These are phyloP conservation scores for Colletotrichum costaricense DNA, from an alignment of 2,329 filamentous ascomycete genomes.

Conservation along the genomic window DNA sequence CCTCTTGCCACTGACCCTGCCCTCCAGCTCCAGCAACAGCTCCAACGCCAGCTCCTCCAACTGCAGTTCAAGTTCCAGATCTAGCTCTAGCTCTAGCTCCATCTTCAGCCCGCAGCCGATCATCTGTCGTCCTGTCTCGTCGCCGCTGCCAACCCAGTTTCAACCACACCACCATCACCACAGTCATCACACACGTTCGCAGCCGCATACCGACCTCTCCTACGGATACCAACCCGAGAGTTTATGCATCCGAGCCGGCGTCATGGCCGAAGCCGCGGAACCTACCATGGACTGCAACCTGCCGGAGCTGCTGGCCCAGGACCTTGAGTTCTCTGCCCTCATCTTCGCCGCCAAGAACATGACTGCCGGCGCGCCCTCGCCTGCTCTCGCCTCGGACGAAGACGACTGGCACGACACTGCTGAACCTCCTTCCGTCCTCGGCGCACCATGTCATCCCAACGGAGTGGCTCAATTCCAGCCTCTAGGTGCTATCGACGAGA, in stretches of 20 bases:
- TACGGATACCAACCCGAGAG: slow-evolving; percentile 16
- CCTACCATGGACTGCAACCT: slow-evolving; percentile 57
- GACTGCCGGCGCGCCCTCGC: slow-evolving; percentile 61
- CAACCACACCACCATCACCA: slow-evolving; percentile 7
- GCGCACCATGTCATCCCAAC: slow-evolving; percentile 24
- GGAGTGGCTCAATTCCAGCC: slow-evolving; percentile 30
- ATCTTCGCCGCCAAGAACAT: slow-evolving; percentile 63
- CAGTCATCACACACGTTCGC: not conserved
- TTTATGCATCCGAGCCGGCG: slow-evolving; percentile 31
- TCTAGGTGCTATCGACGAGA: slow-evolving; percentile 32
- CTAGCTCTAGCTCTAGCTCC: slow-evolving; percentile 39
- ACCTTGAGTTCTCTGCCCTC: slow-evolving; percentile 60
- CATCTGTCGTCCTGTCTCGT: not conserved
- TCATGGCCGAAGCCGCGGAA: slow-evolving; percentile 36
- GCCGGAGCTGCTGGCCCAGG: slow-evolving; percentile 66
- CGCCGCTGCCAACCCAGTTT: slow-evolving; percentile 7
- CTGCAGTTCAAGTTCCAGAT: slow-evolving; percentile 37
- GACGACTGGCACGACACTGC: slow-evolving; percentile 29
- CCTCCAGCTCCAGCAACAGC: slow-evolving; percentile 35
- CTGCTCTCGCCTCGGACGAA: slow-evolving; percentile 45
- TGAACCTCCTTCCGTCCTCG: slow-evolving; percentile 19
- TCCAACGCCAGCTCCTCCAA: slow-evolving; percentile 38
- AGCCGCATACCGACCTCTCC: not conserved
- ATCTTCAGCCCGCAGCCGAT: slow-evolving; percentile 36
- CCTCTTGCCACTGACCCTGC: slow-evolving; percentile 50